Percentiles rank a stretch among this genome's conserved stretches.
Conservation (phyloP, 805 yeast species). For the Tetrapisispora taiwanensis region DNA sequence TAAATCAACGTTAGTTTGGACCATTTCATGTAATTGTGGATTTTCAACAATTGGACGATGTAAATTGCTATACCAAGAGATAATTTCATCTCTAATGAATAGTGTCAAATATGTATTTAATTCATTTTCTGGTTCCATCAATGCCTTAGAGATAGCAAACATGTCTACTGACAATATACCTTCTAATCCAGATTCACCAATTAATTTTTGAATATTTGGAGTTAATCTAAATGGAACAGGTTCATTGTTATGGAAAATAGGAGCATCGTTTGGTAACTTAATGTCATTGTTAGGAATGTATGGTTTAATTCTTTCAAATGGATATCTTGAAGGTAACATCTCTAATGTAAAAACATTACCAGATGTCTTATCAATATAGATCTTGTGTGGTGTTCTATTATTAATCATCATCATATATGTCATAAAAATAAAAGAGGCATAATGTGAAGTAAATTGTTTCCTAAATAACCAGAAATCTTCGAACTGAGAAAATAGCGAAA, state of each 20-base stretch:
- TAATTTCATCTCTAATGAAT: conserved; percentile 90
- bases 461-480: conserved; percentile 97
- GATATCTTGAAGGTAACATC: conserved; percentile 83
- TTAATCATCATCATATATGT: conserved; percentile 92
- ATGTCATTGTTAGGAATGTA: conserved; percentile 29
- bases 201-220: conserved; percentile 86
- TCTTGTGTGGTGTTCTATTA: conserved; percentile 87
- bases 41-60: conserved; percentile 79
- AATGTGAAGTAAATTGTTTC: conserved; percentile 87
- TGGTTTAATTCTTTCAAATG: conserved; percentile 35
- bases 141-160: conserved; percentile 75
- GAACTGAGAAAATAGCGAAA: conserved; percentile 57
- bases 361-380: conserved; percentile 66
- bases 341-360: conserved; percentile 93
- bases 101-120: conserved; percentile 84
- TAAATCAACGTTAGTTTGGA: conserved; percentile 75
- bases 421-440: conserved; percentile 85
- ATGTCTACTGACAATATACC: conserved; percentile 82
- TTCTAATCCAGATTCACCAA: conserved; percentile 90
- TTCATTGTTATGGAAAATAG: conserved; percentile 83
- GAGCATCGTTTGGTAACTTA: conserved; percentile 39
- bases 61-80: conserved; percentile 85
- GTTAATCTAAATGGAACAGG: conserved; percentile 94
- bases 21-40: conserved; percentile 76
- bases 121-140: conserved; percentile 86